A percentile compares a stretch with the other conserved stretches of the same genome.
phyloP scores from a whole-genome alignment of 140 eudicot species.

The Stevia rebaudiana region DNA sequence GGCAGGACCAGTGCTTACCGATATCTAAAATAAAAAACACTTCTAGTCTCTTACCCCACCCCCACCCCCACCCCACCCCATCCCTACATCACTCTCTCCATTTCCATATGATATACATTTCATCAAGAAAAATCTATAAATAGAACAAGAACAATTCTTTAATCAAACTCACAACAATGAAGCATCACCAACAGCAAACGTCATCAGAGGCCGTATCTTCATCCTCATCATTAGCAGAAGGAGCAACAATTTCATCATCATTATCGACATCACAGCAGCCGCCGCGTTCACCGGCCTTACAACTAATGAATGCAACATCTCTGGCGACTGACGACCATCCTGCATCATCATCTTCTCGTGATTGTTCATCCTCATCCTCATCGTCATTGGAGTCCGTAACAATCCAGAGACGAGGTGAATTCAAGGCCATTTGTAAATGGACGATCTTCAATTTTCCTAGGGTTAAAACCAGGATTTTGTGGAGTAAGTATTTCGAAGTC shows the following conservation, averaged over 20 bases:
- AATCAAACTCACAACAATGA: slow-evolving; percentile 22
- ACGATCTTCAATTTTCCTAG: slow-evolving; percentile 62
- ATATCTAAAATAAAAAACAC: too few species aligned
- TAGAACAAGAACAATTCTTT: slow-evolving; percentile 18
- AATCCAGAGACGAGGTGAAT: slow-evolving; percentile 74
- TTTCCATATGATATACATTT: not conserved
- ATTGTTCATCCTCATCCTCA: slow-evolving; percentile 24
- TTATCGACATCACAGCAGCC: slow-evolving; percentile 18
- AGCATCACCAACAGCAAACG: slow-evolving; percentile 16
- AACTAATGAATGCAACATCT: slow-evolving; percentile 34
- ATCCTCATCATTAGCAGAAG: slow-evolving; percentile 20
- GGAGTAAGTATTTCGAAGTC: slow-evolving; percentile 98
- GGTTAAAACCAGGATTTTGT: slow-evolving; percentile 73
- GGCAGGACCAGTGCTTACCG: too few species aligned
- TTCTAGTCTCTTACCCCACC: too few species aligned
- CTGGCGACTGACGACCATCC: slow-evolving; percentile 34
- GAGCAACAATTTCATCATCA: slow-evolving; percentile 21
- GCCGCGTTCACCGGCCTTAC: slow-evolving; percentile 27
- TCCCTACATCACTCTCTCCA: slow-evolving; percentile 16
- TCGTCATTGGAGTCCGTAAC: slow-evolving; percentile 55
- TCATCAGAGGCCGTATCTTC: slow-evolving; percentile 29
- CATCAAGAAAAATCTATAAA: slow-evolving; percentile 29
- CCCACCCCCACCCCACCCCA: slow-evolving; percentile 20
- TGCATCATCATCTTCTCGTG: slow-evolving; percentile 28
- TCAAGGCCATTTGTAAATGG: slow-evolving; percentile 78